Conservation (phyloP, 768 basidiomycete genomes). For the Lactarius trivialis region DNA sequence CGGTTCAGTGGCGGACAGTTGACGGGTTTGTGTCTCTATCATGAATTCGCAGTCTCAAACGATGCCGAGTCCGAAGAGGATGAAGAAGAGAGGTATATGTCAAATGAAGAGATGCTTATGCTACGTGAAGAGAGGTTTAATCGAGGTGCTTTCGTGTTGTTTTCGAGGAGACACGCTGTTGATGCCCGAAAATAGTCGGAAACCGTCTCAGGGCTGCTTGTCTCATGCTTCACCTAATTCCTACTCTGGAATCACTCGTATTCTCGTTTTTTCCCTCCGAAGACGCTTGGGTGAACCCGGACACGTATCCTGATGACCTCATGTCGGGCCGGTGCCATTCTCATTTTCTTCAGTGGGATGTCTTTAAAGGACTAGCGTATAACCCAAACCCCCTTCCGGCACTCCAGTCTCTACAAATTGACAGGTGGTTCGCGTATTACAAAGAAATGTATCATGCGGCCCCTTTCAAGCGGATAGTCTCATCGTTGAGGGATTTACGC, state of each 20-base stretch:
- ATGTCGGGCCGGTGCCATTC: no score
- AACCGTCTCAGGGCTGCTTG: not conserved
- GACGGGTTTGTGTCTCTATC: not conserved
- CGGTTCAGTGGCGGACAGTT: not conserved
- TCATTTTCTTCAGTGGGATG: not conserved
- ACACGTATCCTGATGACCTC: not conserved
- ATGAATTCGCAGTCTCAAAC: not conserved
- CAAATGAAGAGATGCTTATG: no score
- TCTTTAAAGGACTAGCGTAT: not conserved
- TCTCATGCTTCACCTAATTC: not conserved
- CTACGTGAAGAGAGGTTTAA: not conserved
- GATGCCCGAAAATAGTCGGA: not conserved
- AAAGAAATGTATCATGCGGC: not conserved
- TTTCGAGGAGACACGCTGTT: not conserved
- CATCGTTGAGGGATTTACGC: not conserved
- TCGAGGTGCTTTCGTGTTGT: not conserved
- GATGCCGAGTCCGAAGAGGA: not conserved
- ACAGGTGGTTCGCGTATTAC: not conserved
- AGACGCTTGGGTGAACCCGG: not conserved
- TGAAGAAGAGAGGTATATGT: no score
- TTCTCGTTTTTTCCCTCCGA: not conserved
- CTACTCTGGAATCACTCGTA: not conserved
- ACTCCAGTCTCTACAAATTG: not conserved
- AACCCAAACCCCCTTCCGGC: not conserved
- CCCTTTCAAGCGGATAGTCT: not conserved